phyloP scores from a whole-genome alignment of 257 asterid genomes.

The Cordia subcordata region DNA sequence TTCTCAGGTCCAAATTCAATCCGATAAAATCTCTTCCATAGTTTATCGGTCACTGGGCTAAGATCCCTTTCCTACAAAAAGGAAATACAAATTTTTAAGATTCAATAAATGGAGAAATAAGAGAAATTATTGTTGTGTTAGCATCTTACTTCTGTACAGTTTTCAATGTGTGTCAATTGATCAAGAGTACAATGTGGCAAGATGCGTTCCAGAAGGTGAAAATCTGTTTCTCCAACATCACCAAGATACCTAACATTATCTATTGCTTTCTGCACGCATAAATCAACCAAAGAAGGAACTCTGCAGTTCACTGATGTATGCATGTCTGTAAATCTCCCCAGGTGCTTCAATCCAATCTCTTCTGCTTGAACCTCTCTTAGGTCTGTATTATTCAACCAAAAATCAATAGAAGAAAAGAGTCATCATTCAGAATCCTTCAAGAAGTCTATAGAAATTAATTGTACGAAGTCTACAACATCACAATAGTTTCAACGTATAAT shows the following conservation, averaged over 20 bases:
- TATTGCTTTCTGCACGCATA: constrained; percentile 63
- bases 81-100: neutral
- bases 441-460: no score
- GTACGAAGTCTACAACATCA: neutral
- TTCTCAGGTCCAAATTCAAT: constrained; percentile 50
- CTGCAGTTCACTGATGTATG: constrained; percentile 15
- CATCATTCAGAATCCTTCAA: neutral
- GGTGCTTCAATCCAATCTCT: constrained; percentile 11
- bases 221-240: constrained; percentile 80
- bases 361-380: constrained; percentile 2
- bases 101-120: neutral
- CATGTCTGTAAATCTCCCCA: neutral
- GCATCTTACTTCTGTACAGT: constrained; percentile 55
- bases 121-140: neutral
- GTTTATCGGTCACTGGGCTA: constrained; percentile 62
- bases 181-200: constrained; percentile 70
- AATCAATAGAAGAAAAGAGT: neutral
- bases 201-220: constrained; percentile 68
- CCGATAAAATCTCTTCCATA: constrained; percentile 68
- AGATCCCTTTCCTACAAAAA: constrained; percentile 75
- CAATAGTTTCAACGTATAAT: no score
- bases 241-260: constrained; percentile 78
- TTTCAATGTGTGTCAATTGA: constrained; percentile 69
- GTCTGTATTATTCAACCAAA: neutral
- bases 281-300: constrained; percentile 74